Conservation (phyloP, 73 alveolate genomes). For the Paramecium primaurelia region DNA sequence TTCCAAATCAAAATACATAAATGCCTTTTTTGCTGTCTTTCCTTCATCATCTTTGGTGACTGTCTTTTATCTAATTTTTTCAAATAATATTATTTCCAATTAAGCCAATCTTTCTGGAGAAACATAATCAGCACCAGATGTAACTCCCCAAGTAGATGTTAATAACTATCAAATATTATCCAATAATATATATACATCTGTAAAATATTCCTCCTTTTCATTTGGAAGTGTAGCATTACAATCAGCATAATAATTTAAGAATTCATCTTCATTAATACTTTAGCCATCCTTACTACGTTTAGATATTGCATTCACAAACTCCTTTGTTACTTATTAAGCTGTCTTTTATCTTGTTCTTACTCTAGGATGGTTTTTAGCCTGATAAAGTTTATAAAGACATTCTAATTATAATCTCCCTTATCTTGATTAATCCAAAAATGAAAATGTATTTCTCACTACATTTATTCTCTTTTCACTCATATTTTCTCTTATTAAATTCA, state of each 20-base stretch:
- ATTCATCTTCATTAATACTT: slow-evolving; percentile 66
- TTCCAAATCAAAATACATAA: slow-evolving; percentile 75
- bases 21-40: slow-evolving; percentile 69
- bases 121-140: slow-evolving; percentile 67
- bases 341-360: slow-evolving; percentile 82
- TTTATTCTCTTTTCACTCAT: slow-evolving; percentile 73
- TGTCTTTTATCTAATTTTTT: slow-evolving; percentile 77
- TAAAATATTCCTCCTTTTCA: slow-evolving; percentile 83
- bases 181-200: slow-evolving; percentile 47
- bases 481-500: slow-evolving; percentile 67
- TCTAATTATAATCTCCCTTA: slow-evolving; percentile 61
- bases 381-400: slow-evolving; percentile 39
- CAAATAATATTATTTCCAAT: slow-evolving; percentile 71
- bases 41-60: slow-evolving; percentile 85
- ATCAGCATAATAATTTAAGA: slow-evolving; percentile 82
- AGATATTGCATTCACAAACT: slow-evolving; percentile 70
- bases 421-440: slow-evolving; percentile 63
- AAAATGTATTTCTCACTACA: slow-evolving; percentile 73
- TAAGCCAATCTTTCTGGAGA: slow-evolving; percentile 67
- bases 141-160: slow-evolving; percentile 76
- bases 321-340: slow-evolving; percentile 66
- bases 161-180: slow-evolving; percentile 28
- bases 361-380: slow-evolving; percentile 80
- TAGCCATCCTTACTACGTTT: slow-evolving; percentile 63
- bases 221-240: slow-evolving; percentile 82